phyloP scores from a whole-genome alignment of 2,329 filamentous ascomycete genomes.

The Fusarium denticulatum region DNA sequence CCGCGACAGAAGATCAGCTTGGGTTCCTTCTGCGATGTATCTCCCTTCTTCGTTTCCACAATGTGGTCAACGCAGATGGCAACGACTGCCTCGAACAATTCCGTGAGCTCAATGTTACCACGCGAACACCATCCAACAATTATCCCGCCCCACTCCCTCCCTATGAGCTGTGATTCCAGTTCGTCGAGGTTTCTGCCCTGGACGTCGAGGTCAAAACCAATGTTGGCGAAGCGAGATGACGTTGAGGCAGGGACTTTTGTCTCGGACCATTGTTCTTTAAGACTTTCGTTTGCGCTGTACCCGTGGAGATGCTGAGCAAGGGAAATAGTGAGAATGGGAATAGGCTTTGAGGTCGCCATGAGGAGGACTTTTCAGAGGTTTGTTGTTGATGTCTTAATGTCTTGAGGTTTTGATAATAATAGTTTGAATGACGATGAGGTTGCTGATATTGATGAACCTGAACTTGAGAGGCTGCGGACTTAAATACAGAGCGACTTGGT shows the following conservation, averaged over 20 bases:
- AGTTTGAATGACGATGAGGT: fast-evolving
- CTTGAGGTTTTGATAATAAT: fast-evolving
- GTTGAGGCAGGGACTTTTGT: background rate
- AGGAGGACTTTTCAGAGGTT: fast-evolving
- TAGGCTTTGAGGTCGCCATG: background rate
- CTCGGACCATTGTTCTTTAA: conserved; percentile 8
- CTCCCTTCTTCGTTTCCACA: background rate
- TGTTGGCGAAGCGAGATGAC: background rate
- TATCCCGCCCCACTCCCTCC: background rate
- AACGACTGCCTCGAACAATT: conserved; percentile 5
- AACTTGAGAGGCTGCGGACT: fast-evolving
- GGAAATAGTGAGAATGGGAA: conserved; percentile 3
- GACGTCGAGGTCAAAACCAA: conserved; percentile 11
- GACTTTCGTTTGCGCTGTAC: background rate
- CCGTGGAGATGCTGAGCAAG: conserved; percentile 9
- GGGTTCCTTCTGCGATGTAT: background rate
- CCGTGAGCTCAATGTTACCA: conserved; percentile 6
- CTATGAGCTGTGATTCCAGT: fast-evolving
- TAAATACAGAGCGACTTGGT: fast-evolving
- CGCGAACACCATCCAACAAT: conserved; percentile 16
- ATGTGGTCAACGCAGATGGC: background rate
- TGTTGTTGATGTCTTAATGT: background rate
- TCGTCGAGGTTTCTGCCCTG: background rate
- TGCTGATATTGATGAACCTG: fast-evolving
- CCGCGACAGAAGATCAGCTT: conserved; percentile 21